phyloP scores from a whole-genome alignment of 2,329 filamentous ascomycete species.

The Stagonosporopsis cucurbitacearum region DNA sequence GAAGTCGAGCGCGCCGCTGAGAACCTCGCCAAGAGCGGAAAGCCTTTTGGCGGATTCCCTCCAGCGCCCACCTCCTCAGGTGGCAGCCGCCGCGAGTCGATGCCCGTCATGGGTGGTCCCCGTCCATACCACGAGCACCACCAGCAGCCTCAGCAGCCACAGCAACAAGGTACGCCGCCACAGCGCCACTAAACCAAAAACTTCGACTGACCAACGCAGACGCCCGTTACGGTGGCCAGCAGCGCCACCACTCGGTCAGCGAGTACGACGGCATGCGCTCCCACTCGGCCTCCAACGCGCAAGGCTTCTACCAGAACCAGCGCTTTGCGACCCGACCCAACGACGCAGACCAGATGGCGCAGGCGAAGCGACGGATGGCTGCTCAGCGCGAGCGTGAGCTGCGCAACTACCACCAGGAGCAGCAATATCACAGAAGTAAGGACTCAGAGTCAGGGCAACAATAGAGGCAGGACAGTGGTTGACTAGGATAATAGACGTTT shows the following conservation, averaged over 20 bases:
- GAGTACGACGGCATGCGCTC: constrained; percentile 81
- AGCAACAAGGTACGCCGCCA: constrained; percentile 54
- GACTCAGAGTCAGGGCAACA: constrained; percentile 76
- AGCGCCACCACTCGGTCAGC: constrained; percentile 83
- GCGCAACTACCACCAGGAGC: constrained; percentile 99
- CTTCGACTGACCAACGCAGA: constrained; percentile 53
- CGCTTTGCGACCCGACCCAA: constrained; percentile 85
- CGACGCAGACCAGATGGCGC: constrained; percentile 98
- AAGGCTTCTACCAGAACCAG: constrained; percentile 93
- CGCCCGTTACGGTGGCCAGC: constrained; percentile 69
- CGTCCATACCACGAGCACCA: constrained; percentile 62
- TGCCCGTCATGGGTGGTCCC: constrained; percentile 64
- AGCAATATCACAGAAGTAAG: constrained; percentile 99
- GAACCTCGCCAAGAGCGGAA: constrained; percentile 95
- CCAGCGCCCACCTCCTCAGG: constrained; percentile 45
- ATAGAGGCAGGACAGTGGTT: constrained; percentile 53
- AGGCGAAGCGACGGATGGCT: constrained; percentile 98
- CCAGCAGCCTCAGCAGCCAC: not conserved
- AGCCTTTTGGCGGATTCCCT: constrained; percentile 70
- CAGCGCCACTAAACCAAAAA: not conserved
- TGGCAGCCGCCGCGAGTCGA: constrained; percentile 78
- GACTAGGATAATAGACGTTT: constrained; percentile 71
- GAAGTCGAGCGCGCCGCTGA: constrained; percentile 97
- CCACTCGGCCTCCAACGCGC: constrained; percentile 77
- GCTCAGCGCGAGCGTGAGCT: constrained; percentile 98